Conservation (phyloP, 139 green algal genomes). For the Zygnema circumcarinatum region DNA sequence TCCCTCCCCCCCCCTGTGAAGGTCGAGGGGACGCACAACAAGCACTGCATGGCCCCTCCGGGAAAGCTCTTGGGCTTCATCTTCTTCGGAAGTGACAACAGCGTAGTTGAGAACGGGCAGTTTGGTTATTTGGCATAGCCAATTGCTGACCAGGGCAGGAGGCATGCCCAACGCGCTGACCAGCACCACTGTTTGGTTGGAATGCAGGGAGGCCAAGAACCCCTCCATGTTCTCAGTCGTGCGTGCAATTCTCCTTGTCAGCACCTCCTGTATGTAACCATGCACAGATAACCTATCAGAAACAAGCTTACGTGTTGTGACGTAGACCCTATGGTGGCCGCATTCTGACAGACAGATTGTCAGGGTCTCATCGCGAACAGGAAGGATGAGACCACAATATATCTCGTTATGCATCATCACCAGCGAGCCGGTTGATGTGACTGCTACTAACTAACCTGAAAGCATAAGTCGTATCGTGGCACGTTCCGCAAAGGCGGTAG, state of each 20-base stretch:
- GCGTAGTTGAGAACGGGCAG: neutral
- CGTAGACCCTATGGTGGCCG: too few relatives aligned
- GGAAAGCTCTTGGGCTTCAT: neutral
- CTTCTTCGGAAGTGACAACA: neutral
- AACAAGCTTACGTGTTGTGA: too few relatives aligned
- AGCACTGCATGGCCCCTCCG: neutral
- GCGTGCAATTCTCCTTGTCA: neutral
- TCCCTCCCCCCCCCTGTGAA: neutral
- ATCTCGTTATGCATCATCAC: too few relatives aligned
- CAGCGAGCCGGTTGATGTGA: too few relatives aligned
- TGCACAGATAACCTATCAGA: too few relatives aligned
- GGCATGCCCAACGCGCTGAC: neutral
- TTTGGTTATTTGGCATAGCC: neutral
- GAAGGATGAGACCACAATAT: too few relatives aligned
- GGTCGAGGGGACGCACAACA: neutral
- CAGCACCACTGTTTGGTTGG: neutral
- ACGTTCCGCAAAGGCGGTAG: neutral
- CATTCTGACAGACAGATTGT: too few relatives aligned
- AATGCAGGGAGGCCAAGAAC: neutral
- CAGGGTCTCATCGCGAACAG: too few relatives aligned
- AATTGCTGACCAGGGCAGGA: neutral
- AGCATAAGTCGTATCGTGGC: neutral
- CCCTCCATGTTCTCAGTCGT: neutral
- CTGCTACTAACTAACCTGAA: too few relatives aligned
- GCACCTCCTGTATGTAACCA: neutral